These are phyloP conservation scores for Pythium coloratum DNA, from an alignment of 352 stramenopile genomes.

Conservation along the genomic window DNA sequence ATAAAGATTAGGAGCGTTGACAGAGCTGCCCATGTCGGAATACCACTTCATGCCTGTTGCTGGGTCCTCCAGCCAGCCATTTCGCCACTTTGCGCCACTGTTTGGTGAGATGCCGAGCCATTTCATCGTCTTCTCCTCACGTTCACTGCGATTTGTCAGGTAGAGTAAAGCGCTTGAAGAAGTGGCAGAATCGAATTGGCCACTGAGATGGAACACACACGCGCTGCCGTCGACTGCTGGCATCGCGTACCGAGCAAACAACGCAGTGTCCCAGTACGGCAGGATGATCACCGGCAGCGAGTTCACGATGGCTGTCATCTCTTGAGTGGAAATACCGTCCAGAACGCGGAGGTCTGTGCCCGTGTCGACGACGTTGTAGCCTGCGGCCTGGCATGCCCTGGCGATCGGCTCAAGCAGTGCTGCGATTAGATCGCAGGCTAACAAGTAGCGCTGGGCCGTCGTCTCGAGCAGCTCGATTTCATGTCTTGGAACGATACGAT, in stretches of 20 bases:
- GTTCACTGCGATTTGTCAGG: slow-evolving; percentile 17
- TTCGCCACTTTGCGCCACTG: slow-evolving; percentile 30
- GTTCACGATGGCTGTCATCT: slow-evolving; percentile 27
- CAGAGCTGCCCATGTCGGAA: slow-evolving; percentile 35
- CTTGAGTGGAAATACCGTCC: slow-evolving; percentile 18
- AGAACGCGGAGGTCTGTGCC: slow-evolving; percentile 10
- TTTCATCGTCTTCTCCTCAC: not conserved
- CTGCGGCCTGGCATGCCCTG: slow-evolving; percentile 2
- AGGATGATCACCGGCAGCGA: slow-evolving; percentile 46
- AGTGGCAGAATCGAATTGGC: slow-evolving; percentile 30
- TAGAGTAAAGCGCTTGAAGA: slow-evolving; percentile 23
- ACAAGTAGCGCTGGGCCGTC: slow-evolving; percentile 7
- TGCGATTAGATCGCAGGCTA: slow-evolving; percentile 13
- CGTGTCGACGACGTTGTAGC: slow-evolving; percentile 18
- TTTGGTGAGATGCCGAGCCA: not conserved
- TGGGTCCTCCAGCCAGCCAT: slow-evolving; percentile 45
- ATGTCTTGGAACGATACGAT: slow-evolving; percentile 15
- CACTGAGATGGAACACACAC: slow-evolving; percentile 37
- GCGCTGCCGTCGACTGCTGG: slow-evolving; percentile 38
- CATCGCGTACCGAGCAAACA: slow-evolving; percentile 33
- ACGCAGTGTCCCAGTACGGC: slow-evolving; percentile 47
- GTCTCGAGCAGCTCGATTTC: slow-evolving; percentile 6
- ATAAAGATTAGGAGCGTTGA: slow-evolving; percentile 10
- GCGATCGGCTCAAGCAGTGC: slow-evolving; percentile 4
- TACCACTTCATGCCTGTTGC: slow-evolving; percentile 22